Percentiles rank a stretch among this genome's conserved stretches.
Conservation (phyloP, 2,329 filamentous ascomycete species). For the Botryosphaeria dothidea region DNA sequence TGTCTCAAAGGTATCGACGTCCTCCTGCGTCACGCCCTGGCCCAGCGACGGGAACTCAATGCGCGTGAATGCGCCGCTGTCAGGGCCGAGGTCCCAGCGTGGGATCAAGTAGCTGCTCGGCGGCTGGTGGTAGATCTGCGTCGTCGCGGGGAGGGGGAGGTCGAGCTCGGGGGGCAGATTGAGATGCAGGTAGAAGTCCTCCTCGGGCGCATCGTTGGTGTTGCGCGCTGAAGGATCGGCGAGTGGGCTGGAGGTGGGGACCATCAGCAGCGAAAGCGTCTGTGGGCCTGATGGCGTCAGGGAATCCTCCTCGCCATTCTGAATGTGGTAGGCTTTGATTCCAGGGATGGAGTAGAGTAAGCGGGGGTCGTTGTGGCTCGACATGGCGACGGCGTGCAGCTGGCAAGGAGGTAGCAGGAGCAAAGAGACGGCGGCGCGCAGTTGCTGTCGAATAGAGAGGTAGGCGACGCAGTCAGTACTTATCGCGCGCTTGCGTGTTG, state of each 20-base stretch:
- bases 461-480: not conserved
- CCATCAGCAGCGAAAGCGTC: slow-evolving; percentile 92
- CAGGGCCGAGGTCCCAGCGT: slow-evolving; percentile 87
- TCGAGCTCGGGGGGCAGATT: slow-evolving; percentile 94
- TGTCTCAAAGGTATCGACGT: slow-evolving; percentile 94
- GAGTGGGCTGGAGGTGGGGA: slow-evolving; percentile 79
- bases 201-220: slow-evolving; percentile 54
- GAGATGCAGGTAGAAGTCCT: slow-evolving; percentile 96
- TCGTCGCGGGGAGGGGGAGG: slow-evolving; percentile 88
- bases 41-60: slow-evolving; percentile 84
- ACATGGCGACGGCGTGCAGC: slow-evolving; percentile 35
- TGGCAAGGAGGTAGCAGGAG: not conserved
- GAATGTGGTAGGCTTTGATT: slow-evolving; percentile 88
- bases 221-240: slow-evolving; percentile 58
- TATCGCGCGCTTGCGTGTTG: not conserved
- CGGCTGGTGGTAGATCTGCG: slow-evolving; percentile 95
- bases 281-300: slow-evolving; percentile 86
- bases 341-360: slow-evolving; percentile 67
- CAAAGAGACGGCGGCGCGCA: not conserved
- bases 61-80: slow-evolving; percentile 86
- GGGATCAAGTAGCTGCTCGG: slow-evolving; percentile 92
- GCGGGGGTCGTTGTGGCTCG: slow-evolving; percentile 56
- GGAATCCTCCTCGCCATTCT: slow-evolving; percentile 79
- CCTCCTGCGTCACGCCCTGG: slow-evolving; percentile 78
- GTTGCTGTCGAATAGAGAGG: not conserved